These are phyloP conservation scores for Suillus weaverae DNA, from an alignment of 768 basidiomycete genomes.

Conservation along the genomic window DNA sequence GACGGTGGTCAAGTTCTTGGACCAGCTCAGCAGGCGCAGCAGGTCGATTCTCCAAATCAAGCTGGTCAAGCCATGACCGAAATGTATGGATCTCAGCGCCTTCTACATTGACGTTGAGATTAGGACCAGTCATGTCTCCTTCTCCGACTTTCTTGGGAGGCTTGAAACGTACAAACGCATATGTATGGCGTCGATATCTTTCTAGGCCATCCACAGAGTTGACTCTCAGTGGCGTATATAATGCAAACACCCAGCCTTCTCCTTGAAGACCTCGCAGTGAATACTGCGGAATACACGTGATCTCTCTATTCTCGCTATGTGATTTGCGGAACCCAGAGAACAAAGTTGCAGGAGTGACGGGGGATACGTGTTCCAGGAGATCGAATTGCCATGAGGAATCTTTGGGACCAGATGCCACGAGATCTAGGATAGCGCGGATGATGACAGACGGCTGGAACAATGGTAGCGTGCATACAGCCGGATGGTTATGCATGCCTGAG, in stretches of 20 bases:
- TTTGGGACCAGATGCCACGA: not conserved
- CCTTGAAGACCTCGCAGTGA: not conserved
- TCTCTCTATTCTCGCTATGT: not conserved
- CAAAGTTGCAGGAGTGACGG: not conserved
- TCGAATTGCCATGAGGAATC: not conserved
- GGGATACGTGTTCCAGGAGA: not conserved
- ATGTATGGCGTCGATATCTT: not conserved
- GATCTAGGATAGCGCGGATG: not conserved
- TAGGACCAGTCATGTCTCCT: not conserved
- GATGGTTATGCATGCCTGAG: not conserved
- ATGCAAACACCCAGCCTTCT: not conserved
- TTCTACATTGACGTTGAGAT: not conserved
- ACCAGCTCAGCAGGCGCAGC: not conserved
- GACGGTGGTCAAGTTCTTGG: not conserved
- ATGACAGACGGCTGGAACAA: not conserved
- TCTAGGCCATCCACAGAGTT: not conserved
- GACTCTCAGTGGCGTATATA: not conserved
- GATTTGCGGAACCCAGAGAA: not conserved
- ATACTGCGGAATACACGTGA: not conserved
- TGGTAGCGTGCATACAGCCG: not conserved
- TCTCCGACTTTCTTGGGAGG: not conserved
- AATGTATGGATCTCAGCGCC: not conserved
- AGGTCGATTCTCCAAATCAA: not conserved
- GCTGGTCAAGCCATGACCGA: not conserved
- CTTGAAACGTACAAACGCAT: not conserved